Percentiles rank a stretch among this genome's conserved stretches.
These are phyloP conservation scores for Colletotrichum nymphaeae DNA, from an alignment of 2,329 filamentous ascomycete genomes.

Conservation along the genomic window DNA sequence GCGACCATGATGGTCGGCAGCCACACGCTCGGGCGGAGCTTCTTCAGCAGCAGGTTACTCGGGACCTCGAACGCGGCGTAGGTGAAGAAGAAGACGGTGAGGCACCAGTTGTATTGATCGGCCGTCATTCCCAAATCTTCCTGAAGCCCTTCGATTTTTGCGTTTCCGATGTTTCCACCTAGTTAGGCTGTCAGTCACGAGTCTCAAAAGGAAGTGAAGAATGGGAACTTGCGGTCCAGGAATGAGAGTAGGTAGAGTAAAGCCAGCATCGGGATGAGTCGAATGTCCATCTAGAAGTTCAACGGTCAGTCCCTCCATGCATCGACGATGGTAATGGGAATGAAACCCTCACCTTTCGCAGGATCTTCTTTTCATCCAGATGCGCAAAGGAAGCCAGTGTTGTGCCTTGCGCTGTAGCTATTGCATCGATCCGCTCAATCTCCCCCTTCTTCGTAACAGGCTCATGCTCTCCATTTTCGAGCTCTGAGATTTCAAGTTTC, in stretches of 20 bases:
- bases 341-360: conserved; percentile 59
- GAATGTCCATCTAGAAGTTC: conserved; percentile 58
- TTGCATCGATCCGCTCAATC: conserved; percentile 10
- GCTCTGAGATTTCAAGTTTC: conserved; percentile 25
- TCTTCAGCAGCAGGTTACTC: conserved; percentile 83
- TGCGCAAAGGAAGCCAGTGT: conserved; percentile 43
- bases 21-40: conserved; percentile 78
- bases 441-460: conserved; percentile 11
- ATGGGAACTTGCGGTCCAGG: conserved; percentile 62
- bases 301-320: not conserved
- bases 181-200: not conserved
- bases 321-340: conserved; percentile 20
- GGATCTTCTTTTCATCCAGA: conserved; percentile 67
- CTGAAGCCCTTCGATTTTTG: conserved; percentile 70
- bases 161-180: conserved; percentile 73
- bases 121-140: conserved; percentile 67
- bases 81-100: conserved; percentile 82
- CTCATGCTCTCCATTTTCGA: conserved; percentile 10
- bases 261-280: conserved; percentile 72
- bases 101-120: conserved; percentile 77
- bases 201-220: no score
- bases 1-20: conserved; percentile 81
- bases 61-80: conserved; percentile 81
- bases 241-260: conserved; percentile 76
- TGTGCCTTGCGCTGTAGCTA: conserved; percentile 1